These are phyloP conservation scores for Acacia confusa DNA, from an alignment of 306 rosid species.

Conservation along the genomic window DNA sequence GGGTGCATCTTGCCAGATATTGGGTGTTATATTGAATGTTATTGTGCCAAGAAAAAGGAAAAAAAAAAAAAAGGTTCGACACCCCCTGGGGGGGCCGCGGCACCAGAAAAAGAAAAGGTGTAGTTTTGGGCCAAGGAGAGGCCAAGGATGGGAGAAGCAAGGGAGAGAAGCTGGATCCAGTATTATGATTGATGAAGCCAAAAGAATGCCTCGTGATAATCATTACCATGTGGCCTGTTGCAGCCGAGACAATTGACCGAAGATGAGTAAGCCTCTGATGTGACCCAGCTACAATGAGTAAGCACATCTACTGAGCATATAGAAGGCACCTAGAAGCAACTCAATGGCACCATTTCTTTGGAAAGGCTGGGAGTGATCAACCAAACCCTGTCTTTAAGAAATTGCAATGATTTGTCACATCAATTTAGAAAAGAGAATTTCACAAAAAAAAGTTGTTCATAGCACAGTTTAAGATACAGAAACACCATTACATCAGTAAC, in stretches of 20 bases:
- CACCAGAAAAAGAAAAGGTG: no score
- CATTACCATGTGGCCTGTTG: constrained; percentile 95
- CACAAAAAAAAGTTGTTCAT: background rate
- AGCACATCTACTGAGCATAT: constrained; percentile 84
- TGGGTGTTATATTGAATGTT: no score
- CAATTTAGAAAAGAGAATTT: constrained; percentile 8
- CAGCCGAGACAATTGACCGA: constrained; percentile 98
- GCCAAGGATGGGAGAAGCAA: no score
- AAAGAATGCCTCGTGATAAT: constrained; percentile 98
- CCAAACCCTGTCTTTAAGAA: constrained; percentile 58
- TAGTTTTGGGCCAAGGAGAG: no score
- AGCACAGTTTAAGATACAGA: background rate
- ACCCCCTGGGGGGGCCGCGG: no score
- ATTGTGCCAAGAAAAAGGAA: no score
- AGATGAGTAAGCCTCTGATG: constrained; percentile 98
- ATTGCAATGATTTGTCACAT: constrained; percentile 21
- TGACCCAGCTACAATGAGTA: constrained; percentile 99
- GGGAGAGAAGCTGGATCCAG: no score
- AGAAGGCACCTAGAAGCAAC: constrained; percentile 90
- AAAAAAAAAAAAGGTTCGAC: no score
- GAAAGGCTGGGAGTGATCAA: constrained; percentile 96
- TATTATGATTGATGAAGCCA: constrained; percentile 96
- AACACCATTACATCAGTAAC: constrained; percentile 11
- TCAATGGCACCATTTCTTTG: constrained; percentile 82
- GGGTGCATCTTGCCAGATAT: no score